phyloP scores from a whole-genome alignment of 306 rosid genomes.

The Acacia acuminata region DNA sequence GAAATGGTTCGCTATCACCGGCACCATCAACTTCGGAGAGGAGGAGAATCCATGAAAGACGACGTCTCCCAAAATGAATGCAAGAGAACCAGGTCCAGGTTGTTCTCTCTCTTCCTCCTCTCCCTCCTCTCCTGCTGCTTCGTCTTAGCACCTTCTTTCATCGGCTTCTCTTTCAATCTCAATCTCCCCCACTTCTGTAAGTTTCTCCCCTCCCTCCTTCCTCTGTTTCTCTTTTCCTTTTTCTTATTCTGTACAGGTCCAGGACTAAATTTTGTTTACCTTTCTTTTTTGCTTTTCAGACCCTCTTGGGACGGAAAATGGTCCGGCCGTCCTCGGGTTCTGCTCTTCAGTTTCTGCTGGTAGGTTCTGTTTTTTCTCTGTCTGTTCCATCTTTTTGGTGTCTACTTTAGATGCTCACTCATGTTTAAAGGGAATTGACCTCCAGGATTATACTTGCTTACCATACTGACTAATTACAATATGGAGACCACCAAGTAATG shows the following conservation, averaged over 20 bases:
- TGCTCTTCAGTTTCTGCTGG: slow-evolving; percentile 70
- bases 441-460: slow-evolving; percentile 3
- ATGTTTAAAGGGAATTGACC: slow-evolving; percentile 1
- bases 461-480: neutral
- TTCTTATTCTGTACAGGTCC: neutral
- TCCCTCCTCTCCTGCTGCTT: slow-evolving; percentile 61
- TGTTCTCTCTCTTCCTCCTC: slow-evolving; percentile 55
- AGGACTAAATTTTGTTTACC: neutral
- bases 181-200: slow-evolving; percentile 51
- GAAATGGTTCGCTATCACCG: slow-evolving; percentile 66
- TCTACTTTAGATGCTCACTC: neutral
- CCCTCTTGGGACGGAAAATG: slow-evolving; percentile 45
- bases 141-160: slow-evolving; percentile 56
- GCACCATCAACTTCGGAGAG: slow-evolving; percentile 49
- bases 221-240: neutral
- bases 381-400: neutral
- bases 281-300: slow-evolving; percentile 48
- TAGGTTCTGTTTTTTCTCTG: slow-evolving; percentile 18
- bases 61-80: slow-evolving; percentile 49
- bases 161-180: slow-evolving; percentile 39
- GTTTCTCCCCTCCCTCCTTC: neutral
- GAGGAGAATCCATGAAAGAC: slow-evolving; percentile 33
- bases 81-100: slow-evolving; percentile 66
- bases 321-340: slow-evolving; percentile 34
- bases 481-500: neutral